A percentile compares a stretch with the other conserved stretches of the same genome.
phyloP scores from a whole-genome alignment of 306 rosid genomes.

The Vachellia collinsii region DNA sequence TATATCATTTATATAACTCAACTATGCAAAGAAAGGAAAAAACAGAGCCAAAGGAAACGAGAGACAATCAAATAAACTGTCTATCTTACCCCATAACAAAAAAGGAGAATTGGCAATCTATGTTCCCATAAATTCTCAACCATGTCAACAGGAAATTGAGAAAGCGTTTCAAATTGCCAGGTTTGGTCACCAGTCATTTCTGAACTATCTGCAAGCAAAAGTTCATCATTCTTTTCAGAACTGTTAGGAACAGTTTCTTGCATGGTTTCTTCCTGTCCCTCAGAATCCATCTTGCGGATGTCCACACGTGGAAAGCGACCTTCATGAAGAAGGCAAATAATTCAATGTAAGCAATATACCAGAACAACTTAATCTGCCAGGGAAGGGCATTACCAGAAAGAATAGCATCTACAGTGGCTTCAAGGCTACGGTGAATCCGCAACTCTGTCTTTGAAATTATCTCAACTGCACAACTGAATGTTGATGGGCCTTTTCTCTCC shows the following conservation, averaged over 20 bases:
- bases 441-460: conserved; percentile 85
- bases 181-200: conserved; percentile 46
- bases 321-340: conserved; percentile 45
- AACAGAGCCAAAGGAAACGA: conserved; percentile 9
- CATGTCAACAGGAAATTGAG: conserved; percentile 47
- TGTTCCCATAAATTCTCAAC: conserved; percentile 55
- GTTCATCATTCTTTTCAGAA: conserved; percentile 48
- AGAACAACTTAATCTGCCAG: conserved; percentile 20
- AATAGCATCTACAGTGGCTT: conserved; percentile 87
- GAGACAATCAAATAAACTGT: background rate
- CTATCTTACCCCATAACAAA: conserved; percentile 86
- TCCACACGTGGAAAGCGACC: conserved; percentile 81
- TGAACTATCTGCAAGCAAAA: conserved; percentile 45
- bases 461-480: conserved; percentile 86
- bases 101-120: conserved; percentile 56
- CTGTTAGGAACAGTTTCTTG: conserved; percentile 41
- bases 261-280: conserved; percentile 47
- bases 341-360: conserved; percentile 21
- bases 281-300: conserved; percentile 73
- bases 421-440: conserved; percentile 86
- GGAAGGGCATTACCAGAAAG: conserved; percentile 59
- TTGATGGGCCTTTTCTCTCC: conserved; percentile 96
- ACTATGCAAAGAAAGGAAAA: background rate
- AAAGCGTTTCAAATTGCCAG: conserved; percentile 42
- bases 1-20: conserved; percentile 16